Evolutionary conservation across 306 rosid species (phyloP), one percentile per base, ranked within the genome.

Genomic region (Betula pendula): DNA sequence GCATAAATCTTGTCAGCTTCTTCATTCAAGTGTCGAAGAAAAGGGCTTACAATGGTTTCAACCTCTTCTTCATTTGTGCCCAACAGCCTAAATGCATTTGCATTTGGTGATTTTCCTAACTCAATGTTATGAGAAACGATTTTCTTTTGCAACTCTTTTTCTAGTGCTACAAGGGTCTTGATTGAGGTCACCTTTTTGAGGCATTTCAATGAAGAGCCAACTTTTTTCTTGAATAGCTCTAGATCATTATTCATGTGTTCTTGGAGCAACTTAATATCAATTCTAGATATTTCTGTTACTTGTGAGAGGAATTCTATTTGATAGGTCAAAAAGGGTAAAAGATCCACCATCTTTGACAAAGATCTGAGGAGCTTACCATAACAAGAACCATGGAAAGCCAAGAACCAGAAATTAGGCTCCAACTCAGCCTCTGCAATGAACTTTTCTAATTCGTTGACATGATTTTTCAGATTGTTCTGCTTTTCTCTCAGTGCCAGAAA

Each of bases 401-500:
- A 38, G 85, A 92, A 92, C 92, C 96, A 92, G 81, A 92, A 92
- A 79, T 73, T 87, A 49, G 98, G 97, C 79, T 92, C 97, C 74
- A 77, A 14, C 71, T 85, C 80, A 16, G 98, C 95, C 82, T 89
- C 96, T 58, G 25, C 42, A 56, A 82, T 85, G 79, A 84, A 88
- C 72, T 74, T 74, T 67, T 84, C 81, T 31, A 94, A 55, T 27
- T 79, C 77, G 33, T 67, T 14, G 47, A 87, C 82, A 11, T 71
- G 81, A n/a, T 71, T 76, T 75, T 85, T 85, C 19, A 92, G 88
- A 71, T 70, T 81, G 76, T 71, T 69, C 44, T 80, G 88, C 55
- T 56, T 83, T 70, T 84, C 87, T 72, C 75, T 74, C 76, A 88
- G 16, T 29, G 76, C 79, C 71, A 52, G 75, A 72, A 38, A 74